Evolutionary conservation across 129 eudicot genomes (phyloP).

Genomic region (Daucus carota): DNA sequence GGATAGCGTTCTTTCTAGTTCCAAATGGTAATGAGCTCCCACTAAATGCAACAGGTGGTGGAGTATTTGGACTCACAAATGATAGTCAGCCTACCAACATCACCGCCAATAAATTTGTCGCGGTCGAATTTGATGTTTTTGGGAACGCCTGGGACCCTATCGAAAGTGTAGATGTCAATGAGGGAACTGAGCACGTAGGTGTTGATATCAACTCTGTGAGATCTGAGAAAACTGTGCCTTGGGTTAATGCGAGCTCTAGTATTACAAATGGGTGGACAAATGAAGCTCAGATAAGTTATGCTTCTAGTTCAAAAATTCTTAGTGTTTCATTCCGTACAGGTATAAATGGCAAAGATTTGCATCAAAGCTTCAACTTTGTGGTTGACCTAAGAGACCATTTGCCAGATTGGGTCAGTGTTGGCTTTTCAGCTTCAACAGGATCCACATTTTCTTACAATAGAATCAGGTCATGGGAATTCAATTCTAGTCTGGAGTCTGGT

Average conservation of each 20-base stretch:
- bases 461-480: too few relatives aligned
- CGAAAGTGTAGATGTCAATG: slow-evolving; percentile 19
- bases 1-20: not conserved
- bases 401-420: slow-evolving; percentile 18
- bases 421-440: slow-evolving; percentile 24
- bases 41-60: not conserved
- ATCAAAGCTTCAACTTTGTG: not conserved
- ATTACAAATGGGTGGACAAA: not conserved
- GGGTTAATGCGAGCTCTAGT: not conserved
- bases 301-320: slow-evolving; percentile 2
- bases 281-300: slow-evolving; percentile 22
- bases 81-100: not conserved
- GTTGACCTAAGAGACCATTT: slow-evolving; percentile 19
- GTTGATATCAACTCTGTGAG: too few relatives aligned
- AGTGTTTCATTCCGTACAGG: slow-evolving; percentile 5
- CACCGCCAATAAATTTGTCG: slow-evolving; percentile 10
- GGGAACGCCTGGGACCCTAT: not conserved
- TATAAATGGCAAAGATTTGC: not conserved
- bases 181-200: too few relatives aligned
- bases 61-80: not conserved
- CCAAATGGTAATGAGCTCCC: not conserved
- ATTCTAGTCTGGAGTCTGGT: too few relatives aligned
- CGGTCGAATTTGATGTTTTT: slow-evolving; percentile 23
- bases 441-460: not conserved
- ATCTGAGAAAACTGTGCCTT: not conserved